Evolutionary conservation across 305 asterid genomes (phyloP), one percentile per base, ranked within the genome.

Genomic region (Solanum hybrid): DNA sequence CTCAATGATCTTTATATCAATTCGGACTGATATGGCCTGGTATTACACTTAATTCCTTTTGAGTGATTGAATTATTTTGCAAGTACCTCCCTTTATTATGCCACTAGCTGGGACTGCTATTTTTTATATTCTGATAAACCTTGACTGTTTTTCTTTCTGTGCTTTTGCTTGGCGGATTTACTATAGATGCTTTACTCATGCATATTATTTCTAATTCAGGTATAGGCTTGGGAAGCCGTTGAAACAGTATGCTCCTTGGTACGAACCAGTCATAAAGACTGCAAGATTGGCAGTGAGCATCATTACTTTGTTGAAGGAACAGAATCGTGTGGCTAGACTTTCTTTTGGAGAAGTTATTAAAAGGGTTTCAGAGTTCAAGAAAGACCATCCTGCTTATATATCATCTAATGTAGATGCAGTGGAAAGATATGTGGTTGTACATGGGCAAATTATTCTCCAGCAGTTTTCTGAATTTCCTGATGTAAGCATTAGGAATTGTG

Each of bases 11-110:
- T 95, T 96, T 92, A 94, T 97, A 89, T 96, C 98, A 4, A 92
- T 97, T 77, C 95, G 99, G 41, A 97, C 99, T 89, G 99, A 97
- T 91, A 95, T 96, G 98, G 96, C 99, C 90, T 97, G 99, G 99
- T 97, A 96, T 90, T 24, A 37, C 3, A 11, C 20, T 38, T 70
- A 41, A 41, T 17, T 73, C 36, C 89, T 36, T n/a, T 68, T 11
- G 31, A 37, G 80, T 36, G 80, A 33, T 72, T 34, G 70, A 36
- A 17, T 77, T 57, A 32, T 29, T 88, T 51, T 32, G 38, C 78
- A 88, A n/a, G 31, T 78, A 78, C 87, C 31, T 88, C 33, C 75
- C 41, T 51, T 68, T 78, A 26, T 7, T 76, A 31, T 5, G 24
- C 33, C 90, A 78, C 9, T 31, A 10, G 31, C 37, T 77, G 79